Conservation (phyloP, 2,329 filamentous ascomycete genomes). For the Talaromyces pinophilus region DNA sequence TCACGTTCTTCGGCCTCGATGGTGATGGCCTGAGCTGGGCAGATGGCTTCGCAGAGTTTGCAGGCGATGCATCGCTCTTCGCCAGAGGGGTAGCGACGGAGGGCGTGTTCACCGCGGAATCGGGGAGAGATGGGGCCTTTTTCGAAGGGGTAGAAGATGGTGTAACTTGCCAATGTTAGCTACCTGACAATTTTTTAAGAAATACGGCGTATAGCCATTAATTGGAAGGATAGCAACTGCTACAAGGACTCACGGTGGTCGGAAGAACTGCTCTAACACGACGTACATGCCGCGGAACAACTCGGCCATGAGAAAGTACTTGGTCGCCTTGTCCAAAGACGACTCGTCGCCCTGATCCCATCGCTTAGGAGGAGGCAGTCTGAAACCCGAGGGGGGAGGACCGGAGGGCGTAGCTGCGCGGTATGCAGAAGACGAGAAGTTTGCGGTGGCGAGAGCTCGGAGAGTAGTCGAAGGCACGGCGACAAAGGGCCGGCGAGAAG, state of each 20-base stretch:
- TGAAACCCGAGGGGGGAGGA: conserved; percentile 77
- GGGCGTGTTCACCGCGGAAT: conserved; percentile 96
- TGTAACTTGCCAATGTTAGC: conserved; percentile 66
- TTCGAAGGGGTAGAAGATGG: conserved; percentile 98
- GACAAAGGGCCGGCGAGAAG: conserved; percentile 41
- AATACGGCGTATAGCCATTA: background rate
- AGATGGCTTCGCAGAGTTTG: conserved; percentile 98
- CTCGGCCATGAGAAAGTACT: conserved; percentile 94
- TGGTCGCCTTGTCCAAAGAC: conserved; percentile 78
- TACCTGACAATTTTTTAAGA: background rate
- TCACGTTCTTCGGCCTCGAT: conserved; percentile 98
- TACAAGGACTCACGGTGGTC: conserved; percentile 77
- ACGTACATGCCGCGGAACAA: conserved; percentile 98
- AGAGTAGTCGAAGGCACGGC: conserved; percentile 35
- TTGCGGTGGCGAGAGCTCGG: conserved; percentile 52
- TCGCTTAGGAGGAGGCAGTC: conserved; percentile 68
- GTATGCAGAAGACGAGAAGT: conserved; percentile 66
- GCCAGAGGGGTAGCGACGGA: conserved; percentile 92
- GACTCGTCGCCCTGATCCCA: conserved; percentile 81
- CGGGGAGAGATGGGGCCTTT: conserved; percentile 97
- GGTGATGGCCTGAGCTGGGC: conserved; percentile 96
- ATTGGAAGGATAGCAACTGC: background rate
- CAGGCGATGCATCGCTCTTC: conserved; percentile 99
- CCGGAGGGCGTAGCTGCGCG: conserved; percentile 68
- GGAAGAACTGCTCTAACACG: conserved; percentile 95